Evolutionary conservation across 2,329 filamentous ascomycete genomes (phyloP).

Genomic region (Chlorencoelia australis): DNA sequence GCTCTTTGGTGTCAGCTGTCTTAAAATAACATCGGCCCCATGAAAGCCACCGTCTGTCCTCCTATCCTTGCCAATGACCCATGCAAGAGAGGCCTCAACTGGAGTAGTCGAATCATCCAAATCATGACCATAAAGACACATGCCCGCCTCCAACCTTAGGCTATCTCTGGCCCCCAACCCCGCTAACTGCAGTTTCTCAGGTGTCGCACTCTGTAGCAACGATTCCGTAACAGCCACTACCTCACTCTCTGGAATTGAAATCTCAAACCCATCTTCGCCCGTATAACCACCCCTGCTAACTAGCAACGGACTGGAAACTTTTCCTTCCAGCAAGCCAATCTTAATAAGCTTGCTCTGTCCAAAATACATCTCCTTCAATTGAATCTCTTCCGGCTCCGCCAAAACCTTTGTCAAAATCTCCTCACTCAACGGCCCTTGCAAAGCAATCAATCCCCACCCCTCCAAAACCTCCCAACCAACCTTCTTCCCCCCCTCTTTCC

Average conservation of each 20-base stretch:
- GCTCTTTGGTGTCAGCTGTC: constrained; percentile 63
- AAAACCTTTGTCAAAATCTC: constrained; percentile 59
- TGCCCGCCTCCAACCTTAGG: constrained; percentile 86
- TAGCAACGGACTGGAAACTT: constrained; percentile 44
- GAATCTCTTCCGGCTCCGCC: constrained; percentile 31
- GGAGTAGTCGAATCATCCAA: constrained; percentile 70
- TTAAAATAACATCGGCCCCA: constrained; percentile 66
- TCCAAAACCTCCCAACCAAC: constrained; percentile 62
- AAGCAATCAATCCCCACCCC: constrained; percentile 69
- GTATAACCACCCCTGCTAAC: constrained; percentile 91
- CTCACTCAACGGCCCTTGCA: constrained; percentile 75
- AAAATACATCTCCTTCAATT: constrained; percentile 68
- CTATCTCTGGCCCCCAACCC: constrained; percentile 88
- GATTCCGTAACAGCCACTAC: constrained; percentile 57
- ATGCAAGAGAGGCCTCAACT: constrained; percentile 55
- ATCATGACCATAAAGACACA: constrained; percentile 99
- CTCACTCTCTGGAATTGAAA: constrained; percentile 65
- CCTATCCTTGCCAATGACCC: constrained; percentile 78
- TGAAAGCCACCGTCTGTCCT: constrained; percentile 66
- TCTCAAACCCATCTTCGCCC: constrained; percentile 96
- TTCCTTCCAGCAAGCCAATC: constrained; percentile 49
- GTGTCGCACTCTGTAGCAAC: constrained; percentile 41
- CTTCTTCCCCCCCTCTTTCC: constrained; percentile 42
- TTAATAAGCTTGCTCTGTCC: constrained; percentile 61
- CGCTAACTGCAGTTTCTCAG: constrained; percentile 60